Evolutionary conservation across 1,284 basidiomycete genomes (phyloP), one percentile per base, ranked within the genome.

Genomic region (Puccinia coronata): DNA sequence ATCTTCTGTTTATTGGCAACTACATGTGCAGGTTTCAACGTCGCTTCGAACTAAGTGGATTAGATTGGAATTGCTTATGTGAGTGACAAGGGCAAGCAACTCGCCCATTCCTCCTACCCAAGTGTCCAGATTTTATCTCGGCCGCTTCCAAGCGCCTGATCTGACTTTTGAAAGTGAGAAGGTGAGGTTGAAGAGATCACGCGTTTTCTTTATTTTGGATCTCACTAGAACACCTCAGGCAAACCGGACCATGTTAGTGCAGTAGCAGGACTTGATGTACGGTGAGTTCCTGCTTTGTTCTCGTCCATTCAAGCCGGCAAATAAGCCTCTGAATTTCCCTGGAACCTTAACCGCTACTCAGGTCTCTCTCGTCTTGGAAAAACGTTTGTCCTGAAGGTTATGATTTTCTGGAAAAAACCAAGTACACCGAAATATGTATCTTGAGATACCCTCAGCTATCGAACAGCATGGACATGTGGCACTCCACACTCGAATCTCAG

Each of bases 211-310:
- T 25, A 98, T 99, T 81, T 88, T 98, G 41, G 96, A 99, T 86
- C n/a, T n/a, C n/a, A n/a, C n/a, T 94, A 93, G 34, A 96, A 93
- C 86, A 94, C 99, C 49, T 92, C 95, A 83, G 97, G 96, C 23
- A 90, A 92, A 84, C 97, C 99, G 84, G 96, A 99, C 86, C 95
- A 98, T 87, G 94, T 97, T 49, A 91, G 92, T 28, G 95, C 95
- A 88, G 89, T 93, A 76, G 89, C 99, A 20, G 93, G 98, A 84
- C 89, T 99, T 34, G 93, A 97, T 84, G 88, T 41, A n/a, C 55
- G 51, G 63, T 59, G n/a, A 80, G 61, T 47, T n/a, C 1, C 12
- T n/a, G n/a, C 1, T 72, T 1, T 0, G 25, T 28, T 25, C 20
- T 72, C 39, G 34, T 16, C 16, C 39, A 41, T 9, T 3, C 3